Conservation (phyloP, 805 yeast species). For the Clavispora santaluciae region DNA sequence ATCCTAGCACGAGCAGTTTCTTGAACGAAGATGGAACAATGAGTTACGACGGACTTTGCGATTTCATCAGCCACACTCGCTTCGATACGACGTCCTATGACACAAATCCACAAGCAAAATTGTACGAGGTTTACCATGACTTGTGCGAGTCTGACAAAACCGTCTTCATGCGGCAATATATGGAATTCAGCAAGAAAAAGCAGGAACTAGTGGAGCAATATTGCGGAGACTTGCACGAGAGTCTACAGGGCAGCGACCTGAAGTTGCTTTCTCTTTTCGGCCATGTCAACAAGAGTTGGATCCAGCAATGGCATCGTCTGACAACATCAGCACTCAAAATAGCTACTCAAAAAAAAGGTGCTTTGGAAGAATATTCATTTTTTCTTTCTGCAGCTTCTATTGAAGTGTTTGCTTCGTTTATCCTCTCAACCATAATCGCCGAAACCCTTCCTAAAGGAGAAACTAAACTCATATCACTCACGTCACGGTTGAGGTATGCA, state of each 20-base stretch:
- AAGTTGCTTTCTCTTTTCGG: conserved; percentile 4
- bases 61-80: conserved; percentile 17
- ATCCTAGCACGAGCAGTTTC: conserved; percentile 7
- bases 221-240: conserved; percentile 8
- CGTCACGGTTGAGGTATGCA: conserved; percentile 9
- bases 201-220: conserved; percentile 28
- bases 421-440: conserved; percentile 17
- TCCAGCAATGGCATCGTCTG: conserved; percentile 3
- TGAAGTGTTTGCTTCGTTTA: conserved; percentile 13
- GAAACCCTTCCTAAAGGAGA: conserved; percentile 15
- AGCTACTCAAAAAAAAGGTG: conserved; percentile 1
- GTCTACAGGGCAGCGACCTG: not conserved
- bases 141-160: conserved; percentile 8
- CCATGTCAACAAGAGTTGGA: conserved; percentile 7
- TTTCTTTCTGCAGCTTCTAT: conserved; percentile 14
- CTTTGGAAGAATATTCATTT: conserved; percentile 9
- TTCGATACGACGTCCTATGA: conserved; percentile 11
- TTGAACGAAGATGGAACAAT: conserved; percentile 17
- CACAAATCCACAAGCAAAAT: conserved; percentile 1
- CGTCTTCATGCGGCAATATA: conserved; percentile 23
- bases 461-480: conserved; percentile 16
- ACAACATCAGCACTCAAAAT: conserved; percentile 2
- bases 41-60: conserved; percentile 18
- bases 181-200: conserved; percentile 18
- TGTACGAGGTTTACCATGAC: conserved; percentile 21